Conservation (phyloP, 176 grass and related monocot genomes). For the Carex parvula region DNA sequence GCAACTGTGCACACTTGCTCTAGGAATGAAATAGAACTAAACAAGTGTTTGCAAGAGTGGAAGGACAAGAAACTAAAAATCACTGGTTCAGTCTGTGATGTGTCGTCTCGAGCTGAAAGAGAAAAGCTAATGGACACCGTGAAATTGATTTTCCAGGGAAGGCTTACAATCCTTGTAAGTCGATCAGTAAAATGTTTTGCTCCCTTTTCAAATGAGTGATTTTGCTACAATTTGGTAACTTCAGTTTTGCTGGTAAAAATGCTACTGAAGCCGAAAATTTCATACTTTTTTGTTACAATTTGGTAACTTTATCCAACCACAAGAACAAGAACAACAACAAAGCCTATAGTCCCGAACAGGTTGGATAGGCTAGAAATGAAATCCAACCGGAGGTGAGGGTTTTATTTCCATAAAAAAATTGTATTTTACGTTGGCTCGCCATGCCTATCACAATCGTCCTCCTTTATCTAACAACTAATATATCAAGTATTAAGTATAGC, state of each 20-base stretch:
- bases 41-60: slow-evolving; percentile 25
- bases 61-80: slow-evolving; percentile 20
- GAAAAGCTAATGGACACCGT: slow-evolving; percentile 29
- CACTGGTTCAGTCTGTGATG: slow-evolving; percentile 33
- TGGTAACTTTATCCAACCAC: background rate
- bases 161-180: slow-evolving; percentile 34
- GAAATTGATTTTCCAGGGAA: slow-evolving; percentile 21
- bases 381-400: too few species aligned
- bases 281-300: background rate
- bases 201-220: background rate
- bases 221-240: too few species aligned
- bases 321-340: too few species aligned
- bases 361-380: too few species aligned
- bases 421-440: too few species aligned
- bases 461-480: too few species aligned
- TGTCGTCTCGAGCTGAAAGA: slow-evolving; percentile 26
- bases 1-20: slow-evolving; percentile 44
- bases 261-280: background rate
- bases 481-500: too few species aligned
- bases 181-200: background rate
- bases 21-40: slow-evolving; percentile 30
- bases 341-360: too few species aligned
- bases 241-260: background rate
- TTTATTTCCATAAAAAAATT: too few species aligned
- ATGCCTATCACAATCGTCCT: too few species aligned